Base-by-base conservation (phyloP, 768 basidiomycete genomes). In the Lepiota subincarnata region DNA sequence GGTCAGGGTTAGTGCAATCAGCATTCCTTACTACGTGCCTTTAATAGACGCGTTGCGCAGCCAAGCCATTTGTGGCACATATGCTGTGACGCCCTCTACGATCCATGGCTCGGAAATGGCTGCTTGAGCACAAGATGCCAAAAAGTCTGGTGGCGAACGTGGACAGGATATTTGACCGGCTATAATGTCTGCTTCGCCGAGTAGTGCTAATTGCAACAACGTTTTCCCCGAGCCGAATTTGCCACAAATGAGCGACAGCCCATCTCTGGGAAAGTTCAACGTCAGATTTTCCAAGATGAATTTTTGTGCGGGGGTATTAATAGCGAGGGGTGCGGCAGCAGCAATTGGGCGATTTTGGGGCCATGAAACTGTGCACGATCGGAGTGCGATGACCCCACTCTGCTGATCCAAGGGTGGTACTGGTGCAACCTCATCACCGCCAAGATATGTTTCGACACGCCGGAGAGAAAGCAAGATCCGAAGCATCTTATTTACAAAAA, bases 211-310 rank as follows among this genome's bases (percentile, higher is more conserved):
- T n/a, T 95, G 70, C 26, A 96, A 66, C 6, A 97, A 70, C 0
- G 92, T 89, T 71, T 96, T 97, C 22, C 94, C 93, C 14, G 87
- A 87, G 3, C 92, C 93, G 7, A 96, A 74, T 64, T 92, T 91
- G 2, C 94, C 94, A 62, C 92, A 94, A 14, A 97, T 79, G 13
- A 97, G 75, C 1, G 89, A 86, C 22, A 96, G 73, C 66, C 89
- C 80, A 20, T 88, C 89, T 11, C 72, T 67, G 0, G 93, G 93
- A 71, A 97, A 94, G 39, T 81, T 76, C 13, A 95, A 66, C 13
- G 78, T 80, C 50, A 96, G 67, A 62, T 94, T 89, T 14, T 87
- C 72, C 1, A 97, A 77, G 26, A 87, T 69, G 65, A 97, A 97
- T 60, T 86, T 88, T 56, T 82, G 74, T 55, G 77, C 80, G 6